phyloP scores from a whole-genome alignment of 2,329 filamentous ascomycete species.

The Fusarium newnesense region DNA sequence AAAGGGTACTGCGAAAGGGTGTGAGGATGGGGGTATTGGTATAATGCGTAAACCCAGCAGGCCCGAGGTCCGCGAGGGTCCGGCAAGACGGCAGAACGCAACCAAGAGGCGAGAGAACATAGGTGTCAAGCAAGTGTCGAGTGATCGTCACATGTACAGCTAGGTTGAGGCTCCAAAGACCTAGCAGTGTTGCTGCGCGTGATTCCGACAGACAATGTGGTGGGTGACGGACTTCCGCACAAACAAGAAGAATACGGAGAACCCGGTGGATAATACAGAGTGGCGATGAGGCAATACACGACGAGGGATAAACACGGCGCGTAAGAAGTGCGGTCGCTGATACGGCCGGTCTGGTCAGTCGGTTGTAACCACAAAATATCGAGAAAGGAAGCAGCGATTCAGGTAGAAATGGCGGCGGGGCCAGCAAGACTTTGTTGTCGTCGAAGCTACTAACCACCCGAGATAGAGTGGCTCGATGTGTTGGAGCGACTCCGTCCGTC shows the following conservation, averaged over 20 bases:
- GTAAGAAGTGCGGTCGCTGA: slow-evolving; percentile 38
- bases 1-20: slow-evolving; percentile 25
- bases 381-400: slow-evolving; percentile 10
- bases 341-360: slow-evolving; percentile 35
- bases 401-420: neutral
- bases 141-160: slow-evolving; percentile 32
- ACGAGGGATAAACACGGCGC: slow-evolving; percentile 30
- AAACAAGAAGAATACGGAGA: slow-evolving; percentile 11
- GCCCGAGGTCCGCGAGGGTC: slow-evolving; percentile 8
- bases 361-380: slow-evolving; percentile 22
- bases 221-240: slow-evolving; percentile 19
- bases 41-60: slow-evolving; percentile 10
- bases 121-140: slow-evolving; percentile 27
- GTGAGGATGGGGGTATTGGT: slow-evolving; percentile 29
- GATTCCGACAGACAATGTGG: slow-evolving; percentile 23
- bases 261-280: slow-evolving; percentile 10
- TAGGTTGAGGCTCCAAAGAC: slow-evolving; percentile 33
- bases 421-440: slow-evolving; percentile 10
- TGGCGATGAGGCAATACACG: slow-evolving; percentile 23
- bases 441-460: neutral
- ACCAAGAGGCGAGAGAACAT: slow-evolving; percentile 18
- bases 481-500: neutral
- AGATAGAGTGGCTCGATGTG: neutral
- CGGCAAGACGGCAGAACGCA: slow-evolving; percentile 16
- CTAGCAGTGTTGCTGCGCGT: slow-evolving; percentile 20